phyloP scores from a whole-genome alignment of 768 basidiomycete species.

The Tricholoma matsutake region DNA sequence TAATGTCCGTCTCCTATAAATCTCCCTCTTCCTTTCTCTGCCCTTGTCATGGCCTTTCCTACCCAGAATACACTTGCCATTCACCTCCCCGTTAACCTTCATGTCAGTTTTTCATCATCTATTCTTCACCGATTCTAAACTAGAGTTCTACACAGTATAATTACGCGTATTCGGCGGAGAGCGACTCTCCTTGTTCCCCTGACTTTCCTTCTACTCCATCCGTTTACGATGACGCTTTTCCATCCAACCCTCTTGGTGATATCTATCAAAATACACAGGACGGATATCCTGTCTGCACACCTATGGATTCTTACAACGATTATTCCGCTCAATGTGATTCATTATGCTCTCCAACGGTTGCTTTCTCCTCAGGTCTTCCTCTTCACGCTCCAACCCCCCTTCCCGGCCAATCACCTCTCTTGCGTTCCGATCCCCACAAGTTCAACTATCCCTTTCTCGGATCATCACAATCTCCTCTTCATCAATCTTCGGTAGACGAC shows the following conservation, averaged over 20 bases:
- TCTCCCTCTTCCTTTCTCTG: background rate
- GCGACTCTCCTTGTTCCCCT: slow-evolving; percentile 7
- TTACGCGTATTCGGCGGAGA: slow-evolving; percentile 3
- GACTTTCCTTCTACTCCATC: slow-evolving; percentile 3
- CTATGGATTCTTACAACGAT: background rate
- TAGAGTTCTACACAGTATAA: background rate
- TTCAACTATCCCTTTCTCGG: slow-evolving; percentile 1
- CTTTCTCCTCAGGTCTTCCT: slow-evolving; percentile 17
- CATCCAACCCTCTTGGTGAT: background rate
- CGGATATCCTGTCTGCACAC: background rate
- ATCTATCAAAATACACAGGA: background rate
- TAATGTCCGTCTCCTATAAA: background rate
- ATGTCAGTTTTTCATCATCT: slow-evolving; percentile 29
- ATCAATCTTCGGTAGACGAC: background rate
- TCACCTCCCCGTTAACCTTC: background rate
- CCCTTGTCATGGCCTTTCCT: slow-evolving; percentile 1
- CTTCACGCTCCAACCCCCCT: slow-evolving; percentile 30
- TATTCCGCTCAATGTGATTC: slow-evolving; percentile 12
- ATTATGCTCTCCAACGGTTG: slow-evolving; percentile 6
- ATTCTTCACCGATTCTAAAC: slow-evolving; percentile 29
- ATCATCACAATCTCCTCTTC: slow-evolving; percentile 1
- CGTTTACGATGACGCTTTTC: background rate
- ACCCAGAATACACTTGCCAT: background rate
- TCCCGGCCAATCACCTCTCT: slow-evolving; percentile 15
- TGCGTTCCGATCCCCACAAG: slow-evolving; percentile 11